Evolutionary conservation across 208 protist genomes (phyloP), one percentile per base, ranked within the genome.

Genomic region (Leishmania arabica): DNA sequence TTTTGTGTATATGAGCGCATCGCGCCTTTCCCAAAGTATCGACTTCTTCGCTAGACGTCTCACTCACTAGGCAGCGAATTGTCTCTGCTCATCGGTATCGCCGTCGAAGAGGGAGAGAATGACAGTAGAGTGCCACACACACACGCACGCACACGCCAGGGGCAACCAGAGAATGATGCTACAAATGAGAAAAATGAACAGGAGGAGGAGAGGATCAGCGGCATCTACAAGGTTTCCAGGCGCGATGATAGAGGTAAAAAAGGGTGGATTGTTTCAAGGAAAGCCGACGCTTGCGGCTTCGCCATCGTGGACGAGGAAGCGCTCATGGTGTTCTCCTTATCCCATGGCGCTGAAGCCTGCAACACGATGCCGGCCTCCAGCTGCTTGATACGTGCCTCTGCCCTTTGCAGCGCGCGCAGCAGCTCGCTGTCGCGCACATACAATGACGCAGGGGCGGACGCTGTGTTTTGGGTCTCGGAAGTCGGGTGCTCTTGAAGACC

Each of bases 391-490:
- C 88, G 88, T 11, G 65, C 58, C 84, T 95, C 92, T 15, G 92
- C 87, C 40, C 75, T 75, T n/a, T 87, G 83, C 77, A 95, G 65
- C 3, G 88, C 85, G 15, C 89, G 89, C 56, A 95, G 82, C 37
- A 95, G 83, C 65, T 95, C 90, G 81, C 92, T 95, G 64, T 95
- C 92, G 11, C 84, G 82, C 51, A 90, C 90, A n/a, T 90, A 82
- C 51, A 70, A 56, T 8, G 49, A 42, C 1, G 49, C 19, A 21
- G 78, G 17, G 17, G 53, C 65, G 9, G 66, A 40, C 1, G 47
- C 40, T 24, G 69, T 49, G 19, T 62, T 21, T 17, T 13, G 40
- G 13, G 40, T 31, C 19, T 71, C 62, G 17, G 37, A 53, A 49
- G 72, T n/a, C 15, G 64, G 40, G 27, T 21, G 37, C 49, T 60